These are phyloP conservation scores for Didymella pinodella DNA, from an alignment of 2,329 filamentous ascomycete genomes.

Conservation along the genomic window DNA sequence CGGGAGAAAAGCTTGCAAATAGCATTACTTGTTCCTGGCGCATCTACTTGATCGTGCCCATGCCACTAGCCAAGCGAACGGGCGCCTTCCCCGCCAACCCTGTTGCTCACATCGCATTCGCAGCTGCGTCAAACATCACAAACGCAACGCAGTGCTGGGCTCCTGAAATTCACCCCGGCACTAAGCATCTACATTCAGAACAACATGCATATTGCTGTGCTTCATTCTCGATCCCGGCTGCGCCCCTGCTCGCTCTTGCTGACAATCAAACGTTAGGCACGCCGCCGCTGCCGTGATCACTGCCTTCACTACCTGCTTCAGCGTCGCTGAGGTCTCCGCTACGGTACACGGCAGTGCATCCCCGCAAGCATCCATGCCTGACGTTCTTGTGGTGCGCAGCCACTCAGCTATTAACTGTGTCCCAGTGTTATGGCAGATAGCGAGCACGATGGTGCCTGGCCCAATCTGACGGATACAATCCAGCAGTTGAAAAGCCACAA, in stretches of 20 bases:
- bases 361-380: constrained; percentile 17
- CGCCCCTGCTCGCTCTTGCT: constrained; percentile 15
- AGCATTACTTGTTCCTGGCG: constrained; percentile 14
- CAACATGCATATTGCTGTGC: constrained; percentile 17
- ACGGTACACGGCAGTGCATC: constrained; percentile 13
- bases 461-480: background rate
- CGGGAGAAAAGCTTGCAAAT: constrained; percentile 19
- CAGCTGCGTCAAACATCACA: constrained; percentile 23
- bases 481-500: background rate
- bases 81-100: constrained; percentile 21
- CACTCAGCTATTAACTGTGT: constrained; percentile 28
- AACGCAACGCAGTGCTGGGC: constrained; percentile 13
- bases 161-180: constrained; percentile 13
- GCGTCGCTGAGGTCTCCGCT: constrained; percentile 29
- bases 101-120: constrained; percentile 8
- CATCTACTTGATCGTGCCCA: constrained; percentile 12
- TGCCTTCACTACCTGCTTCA: constrained; percentile 24
- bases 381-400: background rate
- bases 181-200: constrained; percentile 21
- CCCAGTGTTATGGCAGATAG: constrained; percentile 28
- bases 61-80: constrained; percentile 20
- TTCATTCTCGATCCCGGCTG: constrained; percentile 26
- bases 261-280: constrained; percentile 19
- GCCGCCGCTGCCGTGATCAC: constrained; percentile 25
- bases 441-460: constrained; percentile 25